phyloP scores from a whole-genome alignment of 148 eudicot genomes.

The Diospyros lotus region DNA sequence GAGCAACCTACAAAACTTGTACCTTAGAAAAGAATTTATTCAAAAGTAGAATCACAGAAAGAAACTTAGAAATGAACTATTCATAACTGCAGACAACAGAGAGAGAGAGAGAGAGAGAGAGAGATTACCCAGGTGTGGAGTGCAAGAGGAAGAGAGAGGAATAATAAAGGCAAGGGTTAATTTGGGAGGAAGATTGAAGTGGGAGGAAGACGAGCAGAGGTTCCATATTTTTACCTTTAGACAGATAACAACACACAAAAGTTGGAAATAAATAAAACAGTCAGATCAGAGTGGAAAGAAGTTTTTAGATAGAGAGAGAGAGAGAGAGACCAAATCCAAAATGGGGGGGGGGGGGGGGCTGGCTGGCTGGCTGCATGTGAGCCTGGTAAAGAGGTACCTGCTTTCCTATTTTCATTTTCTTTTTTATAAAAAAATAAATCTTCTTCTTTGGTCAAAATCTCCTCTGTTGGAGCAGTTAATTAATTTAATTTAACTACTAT shows the following conservation, averaged over 20 bases:
- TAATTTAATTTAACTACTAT: no score
- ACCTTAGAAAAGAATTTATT: constrained; percentile 2
- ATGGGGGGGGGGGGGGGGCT: background rate
- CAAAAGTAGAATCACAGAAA: background rate
- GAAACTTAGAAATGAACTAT: background rate
- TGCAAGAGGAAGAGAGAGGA: background rate
- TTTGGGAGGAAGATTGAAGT: constrained; percentile 1
- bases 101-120: constrained; percentile 7
- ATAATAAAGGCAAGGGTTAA: background rate
- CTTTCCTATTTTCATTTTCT: constrained; percentile 3
- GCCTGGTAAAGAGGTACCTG: constrained; percentile 19
- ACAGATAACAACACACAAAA: background rate
- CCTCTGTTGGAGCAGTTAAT: background rate
- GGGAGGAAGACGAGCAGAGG: constrained; percentile 6
- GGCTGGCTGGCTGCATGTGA: constrained; percentile 25
- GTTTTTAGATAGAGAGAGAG: constrained; percentile 2
- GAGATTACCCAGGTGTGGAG: background rate
- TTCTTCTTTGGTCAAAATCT: constrained; percentile 15
- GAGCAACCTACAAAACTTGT: constrained; percentile 14
- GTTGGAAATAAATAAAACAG: background rate
- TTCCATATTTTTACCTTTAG: constrained; percentile 3
- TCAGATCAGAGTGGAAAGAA: background rate
- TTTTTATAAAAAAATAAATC: background rate
- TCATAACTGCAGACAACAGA: background rate
- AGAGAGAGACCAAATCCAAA: background rate